A percentile compares a stretch with the other conserved stretches of the same genome.
phyloP scores from a whole-genome alignment of 768 basidiomycete genomes.

The Boletellus emodensis region DNA sequence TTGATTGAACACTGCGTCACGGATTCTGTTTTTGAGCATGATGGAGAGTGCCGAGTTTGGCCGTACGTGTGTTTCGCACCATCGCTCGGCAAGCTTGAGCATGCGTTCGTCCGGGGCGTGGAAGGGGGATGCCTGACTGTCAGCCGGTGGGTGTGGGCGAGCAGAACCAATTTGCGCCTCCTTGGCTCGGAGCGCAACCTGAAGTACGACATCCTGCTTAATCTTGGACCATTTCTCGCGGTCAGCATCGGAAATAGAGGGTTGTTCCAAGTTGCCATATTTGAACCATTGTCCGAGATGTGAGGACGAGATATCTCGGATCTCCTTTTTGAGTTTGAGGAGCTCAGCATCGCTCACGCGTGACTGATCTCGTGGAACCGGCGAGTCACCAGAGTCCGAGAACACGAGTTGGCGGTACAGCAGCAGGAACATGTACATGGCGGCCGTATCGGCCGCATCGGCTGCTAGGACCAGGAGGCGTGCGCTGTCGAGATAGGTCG shows the following conservation, averaged over 20 bases:
- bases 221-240: slow-evolving; percentile 49
- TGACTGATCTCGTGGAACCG: slow-evolving; percentile 29
- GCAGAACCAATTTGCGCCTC: slow-evolving; percentile 34
- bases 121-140: slow-evolving; percentile 19
- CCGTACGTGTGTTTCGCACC: slow-evolving; percentile 67
- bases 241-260: slow-evolving; percentile 35
- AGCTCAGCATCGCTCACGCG: slow-evolving; percentile 52
- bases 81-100: slow-evolving; percentile 60
- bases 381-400: slow-evolving; percentile 39
- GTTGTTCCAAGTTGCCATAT: slow-evolving; percentile 25
- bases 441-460: slow-evolving; percentile 71
- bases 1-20: slow-evolving; percentile 57
- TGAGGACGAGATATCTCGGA: slow-evolving; percentile 59
- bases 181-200: slow-evolving; percentile 68
- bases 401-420: slow-evolving; percentile 73
- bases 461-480: slow-evolving; percentile 62
- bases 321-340: slow-evolving; percentile 64
- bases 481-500: slow-evolving; percentile 71
- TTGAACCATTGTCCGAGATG: slow-evolving; percentile 60
- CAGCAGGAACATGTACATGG: slow-evolving; percentile 76
- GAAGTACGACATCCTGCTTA: slow-evolving; percentile 67
- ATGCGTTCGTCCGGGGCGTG: slow-evolving; percentile 47
- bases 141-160: slow-evolving; percentile 25
- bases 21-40: slow-evolving; percentile 60
- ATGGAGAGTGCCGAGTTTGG: slow-evolving; percentile 53